These are phyloP conservation scores for Pichia sporocuriosa DNA, from an alignment of 805 yeast genomes.

Conservation along the genomic window DNA sequence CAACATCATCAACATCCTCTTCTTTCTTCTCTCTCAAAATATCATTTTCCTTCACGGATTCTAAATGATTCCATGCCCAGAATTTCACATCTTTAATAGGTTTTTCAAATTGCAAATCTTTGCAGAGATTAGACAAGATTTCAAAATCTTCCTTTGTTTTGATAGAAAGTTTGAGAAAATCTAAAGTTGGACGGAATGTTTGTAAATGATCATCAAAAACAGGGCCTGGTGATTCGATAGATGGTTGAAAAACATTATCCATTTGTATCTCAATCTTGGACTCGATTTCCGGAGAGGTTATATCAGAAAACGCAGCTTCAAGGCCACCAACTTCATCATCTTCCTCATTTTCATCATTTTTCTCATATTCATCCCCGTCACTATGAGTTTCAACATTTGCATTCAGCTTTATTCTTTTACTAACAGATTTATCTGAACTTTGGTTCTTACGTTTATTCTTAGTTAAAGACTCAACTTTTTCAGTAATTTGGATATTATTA, in stretches of 20 bases:
- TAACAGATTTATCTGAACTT: neutral
- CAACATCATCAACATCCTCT: slow-evolving; percentile 23
- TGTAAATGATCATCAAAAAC: slow-evolving; percentile 42
- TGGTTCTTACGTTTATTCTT: neutral
- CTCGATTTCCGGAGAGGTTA: slow-evolving; percentile 23
- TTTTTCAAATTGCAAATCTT: slow-evolving; percentile 15
- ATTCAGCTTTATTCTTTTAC: neutral
- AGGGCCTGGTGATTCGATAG: slow-evolving; percentile 43
- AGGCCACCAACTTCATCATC: slow-evolving; percentile 20
- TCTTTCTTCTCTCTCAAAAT: slow-evolving; percentile 17
- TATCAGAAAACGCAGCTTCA: slow-evolving; percentile 22
- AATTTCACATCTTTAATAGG: slow-evolving; percentile 37
- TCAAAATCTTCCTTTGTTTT: slow-evolving; percentile 71
- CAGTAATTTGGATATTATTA: slow-evolving; percentile 19
- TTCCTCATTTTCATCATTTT: slow-evolving; percentile 15
- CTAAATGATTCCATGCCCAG: slow-evolving; percentile 56
- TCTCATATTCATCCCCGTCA: slow-evolving; percentile 1
- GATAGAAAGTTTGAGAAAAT: slow-evolving; percentile 44
- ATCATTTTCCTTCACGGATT: slow-evolving; percentile 30
- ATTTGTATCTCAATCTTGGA: slow-evolving; percentile 4
- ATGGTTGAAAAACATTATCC: slow-evolving; percentile 42
- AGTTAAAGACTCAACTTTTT: slow-evolving; percentile 16
- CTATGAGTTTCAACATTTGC: neutral
- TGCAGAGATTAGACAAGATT: slow-evolving; percentile 42
- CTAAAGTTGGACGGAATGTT: slow-evolving; percentile 38